These are phyloP conservation scores for Tetrapyrgos nigripes DNA, from an alignment of 1,284 basidiomycete species.

Conservation along the genomic window DNA sequence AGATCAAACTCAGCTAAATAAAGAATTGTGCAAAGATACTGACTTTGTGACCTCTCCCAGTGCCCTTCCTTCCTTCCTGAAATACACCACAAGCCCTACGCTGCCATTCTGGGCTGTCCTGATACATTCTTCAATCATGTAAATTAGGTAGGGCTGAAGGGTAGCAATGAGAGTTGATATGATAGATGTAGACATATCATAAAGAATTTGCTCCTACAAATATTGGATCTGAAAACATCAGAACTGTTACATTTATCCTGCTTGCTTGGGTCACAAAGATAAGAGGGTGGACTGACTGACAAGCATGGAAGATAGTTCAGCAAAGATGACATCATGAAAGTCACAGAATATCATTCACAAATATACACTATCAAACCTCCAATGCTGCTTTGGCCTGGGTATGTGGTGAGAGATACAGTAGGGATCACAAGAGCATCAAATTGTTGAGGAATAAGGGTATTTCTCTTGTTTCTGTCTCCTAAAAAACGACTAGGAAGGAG, in stretches of 20 bases:
- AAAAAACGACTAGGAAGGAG: no score
- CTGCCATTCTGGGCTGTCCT: conserved; percentile 70
- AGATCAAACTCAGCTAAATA: conserved; percentile 1
- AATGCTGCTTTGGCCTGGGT: no score
- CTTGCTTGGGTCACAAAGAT: conserved; percentile 79
- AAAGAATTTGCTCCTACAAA: conserved; percentile 78
- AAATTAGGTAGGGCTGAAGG: conserved; percentile 78
- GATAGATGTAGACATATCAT: conserved; percentile 76
- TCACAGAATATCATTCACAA: conserved; percentile 53
- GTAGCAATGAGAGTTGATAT: conserved; percentile 20
- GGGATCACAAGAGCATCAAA: no score
- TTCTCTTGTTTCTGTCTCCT: no score
- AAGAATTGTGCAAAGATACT: conserved; percentile 47
- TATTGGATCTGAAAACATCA: conserved; percentile 90
- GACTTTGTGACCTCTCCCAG: conserved; percentile 93
- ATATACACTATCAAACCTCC: conserved; percentile 94
- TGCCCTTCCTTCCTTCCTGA: conserved; percentile 93
- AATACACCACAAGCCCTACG: conserved; percentile 93
- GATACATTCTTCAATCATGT: conserved; percentile 89
- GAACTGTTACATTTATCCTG: conserved; percentile 96
- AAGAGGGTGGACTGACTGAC: conserved; percentile 82
- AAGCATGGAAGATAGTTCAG: no score
- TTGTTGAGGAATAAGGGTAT: no score
- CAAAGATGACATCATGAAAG: conserved; percentile 2
- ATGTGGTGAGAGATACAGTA: no score